Evolutionary conservation across 331 rosid genomes (phyloP), one percentile per base, ranked within the genome.

Genomic region (Acacia pycnantha): DNA sequence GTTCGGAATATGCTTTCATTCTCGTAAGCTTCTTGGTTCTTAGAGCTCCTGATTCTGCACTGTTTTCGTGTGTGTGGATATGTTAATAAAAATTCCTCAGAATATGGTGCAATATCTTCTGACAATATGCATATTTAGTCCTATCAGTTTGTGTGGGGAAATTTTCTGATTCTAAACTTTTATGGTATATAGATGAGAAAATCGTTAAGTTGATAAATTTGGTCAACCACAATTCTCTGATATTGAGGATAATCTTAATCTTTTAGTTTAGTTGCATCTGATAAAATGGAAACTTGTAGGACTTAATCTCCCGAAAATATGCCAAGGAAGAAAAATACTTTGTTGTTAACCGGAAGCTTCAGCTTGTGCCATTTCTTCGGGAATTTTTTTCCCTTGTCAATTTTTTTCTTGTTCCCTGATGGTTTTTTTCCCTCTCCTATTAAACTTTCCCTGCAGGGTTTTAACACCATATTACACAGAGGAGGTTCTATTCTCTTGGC

Each of bases 1-100:
- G 98, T 96, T 81, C 97, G 95, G 77, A 94, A 96, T 86, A 96
- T 96, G 99, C 98, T 96, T 70, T 96, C 99, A 44, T 96, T 96
- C 93, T 94, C 99, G 98, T 96, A 89, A 91, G 99, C 77, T 59
- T 59, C 35, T 59, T 24, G 27, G 29, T 59, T 59, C 66, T 22
- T 59, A 24, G 66, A 14, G 61, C 76, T 79, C 22, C 73, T 51
- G 62, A 48, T 84, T 11, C 19, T 24, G 48, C 35, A 40, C 35
- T 54, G 21, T 50, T 26, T 51, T 3, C 35, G 6, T 43, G n/a
- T 46, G 64, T 73, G 70, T 51, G 16, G 26, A 77, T 78, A 40
- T 33, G 64, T 77, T 66, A 74, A 73, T 35, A 65, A 51, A 54
- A 14, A 47, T 59, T 15, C 48, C 4, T 0, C 31, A 66, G 47